Evolutionary conservation across 768 basidiomycete genomes (phyloP), one percentile per base, ranked within the genome.

Genomic region (Trametes elegans): DNA sequence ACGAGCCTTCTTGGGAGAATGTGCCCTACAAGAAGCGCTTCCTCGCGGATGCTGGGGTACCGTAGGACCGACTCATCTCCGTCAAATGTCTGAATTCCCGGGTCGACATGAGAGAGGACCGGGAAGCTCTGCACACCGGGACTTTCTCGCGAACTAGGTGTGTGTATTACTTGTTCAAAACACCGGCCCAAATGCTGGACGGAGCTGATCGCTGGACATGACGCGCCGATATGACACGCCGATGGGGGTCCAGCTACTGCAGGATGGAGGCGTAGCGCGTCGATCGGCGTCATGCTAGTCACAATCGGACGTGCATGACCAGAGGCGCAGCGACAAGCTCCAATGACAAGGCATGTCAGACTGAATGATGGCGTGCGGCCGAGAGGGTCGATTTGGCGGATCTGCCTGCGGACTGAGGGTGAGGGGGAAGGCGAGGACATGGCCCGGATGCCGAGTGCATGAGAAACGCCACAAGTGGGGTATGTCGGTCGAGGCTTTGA

Each of bases 221-320:
- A n/a, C n/a, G n/a, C n/a, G n/a, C n/a, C n/a, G n/a, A n/a, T n/a
- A n/a, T 14, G 26, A 44, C 51, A 53, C 10, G 42, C 51, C 34
- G 38, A 13, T 40, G 31, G 41, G 38, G 45, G 53, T 48, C 38
- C 31, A 54, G 27, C 10, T 29, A 29, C 31, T 34, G n/a, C 26
- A 39, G 16, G 26, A 32, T 18, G 7, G n/a, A 42, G 6, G 28
- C 14, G 55, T 56, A 23, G 29, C 19, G 9, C 16, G 10, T 21
- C 55, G 49, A 50, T 57, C 55, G 55, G 43, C 49, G 54, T 49
- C n/a, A n/a, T n/a, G n/a, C n/a, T n/a, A n/a, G n/a, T n/a, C n/a
- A n/a, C n/a, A n/a, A n/a, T n/a, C n/a, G n/a, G n/a, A n/a, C n/a
- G n/a, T 32, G 50, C 45, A 52, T 57, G 56, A 52, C 56, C 50